Evolutionary conservation across 768 basidiomycete genomes (phyloP), one percentile per base, ranked within the genome.

Genomic region (Favolaschia claudopus): DNA sequence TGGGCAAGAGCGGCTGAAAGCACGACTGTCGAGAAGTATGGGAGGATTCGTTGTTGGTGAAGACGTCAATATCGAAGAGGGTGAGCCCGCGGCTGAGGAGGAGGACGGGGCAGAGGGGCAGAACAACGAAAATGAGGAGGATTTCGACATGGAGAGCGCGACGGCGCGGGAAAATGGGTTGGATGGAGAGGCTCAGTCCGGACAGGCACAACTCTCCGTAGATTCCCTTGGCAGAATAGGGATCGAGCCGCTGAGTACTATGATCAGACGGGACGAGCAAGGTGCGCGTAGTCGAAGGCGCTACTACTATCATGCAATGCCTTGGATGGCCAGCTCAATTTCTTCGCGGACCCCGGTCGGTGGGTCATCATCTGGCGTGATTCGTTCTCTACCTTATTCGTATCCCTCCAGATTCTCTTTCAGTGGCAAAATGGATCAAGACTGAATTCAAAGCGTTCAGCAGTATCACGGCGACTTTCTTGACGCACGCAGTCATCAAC

Each of bases 231-330:
- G 89, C n/a, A 64, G 66, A 7, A 88, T 92, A 47, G 83, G 88
- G 17, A 89, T 92, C 63, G 90, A 92, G 65, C 85, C 89, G 7
- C 76, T 92, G 37, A 82, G 85, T 48, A 76, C 82, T 17, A 90
- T 91, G 87, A 91, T 92, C 65, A 82, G 86, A 34, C 85, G 87
- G 48, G 91, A 92, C 62, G 91, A 92, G 71, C 87, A 52, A n/a
- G 46, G 88, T 8, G 72, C 78, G 27, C 83, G 88, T 40, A 78
- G 83, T 25, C 79, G 89, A 58, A 76, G 89, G 58, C 79, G 82
- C 48, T 82, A 82, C 64, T 82, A 80, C 60, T n/a, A 71, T 70
- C 2, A 10, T 36, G 20, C 20, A 46, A 64, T 80, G 79, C 69
- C 36, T 67, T 72, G 6, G 72, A 73, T 38, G 69, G 69, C 54